Conservation (phyloP, 163 green algal genomes). For the Trebouxiophyceae sp. region DNA sequence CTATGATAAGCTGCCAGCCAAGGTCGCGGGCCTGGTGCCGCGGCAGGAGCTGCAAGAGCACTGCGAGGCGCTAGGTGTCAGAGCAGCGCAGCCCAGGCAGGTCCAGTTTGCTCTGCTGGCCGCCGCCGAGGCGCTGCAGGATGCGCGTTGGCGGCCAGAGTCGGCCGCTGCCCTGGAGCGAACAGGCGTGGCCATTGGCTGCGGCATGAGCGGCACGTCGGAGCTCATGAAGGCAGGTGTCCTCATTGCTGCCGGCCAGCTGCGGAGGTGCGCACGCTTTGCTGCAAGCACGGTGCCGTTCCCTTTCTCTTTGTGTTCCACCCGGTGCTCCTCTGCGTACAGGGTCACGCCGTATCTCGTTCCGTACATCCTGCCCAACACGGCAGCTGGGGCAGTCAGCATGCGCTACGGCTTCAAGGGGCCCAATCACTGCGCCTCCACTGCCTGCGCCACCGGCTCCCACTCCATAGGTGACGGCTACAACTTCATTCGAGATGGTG, state of each 20-base stretch:
- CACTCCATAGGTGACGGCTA: slow-evolving; percentile 87
- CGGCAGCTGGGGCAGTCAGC: slow-evolving; percentile 79
- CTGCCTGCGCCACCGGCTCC: slow-evolving; percentile 32
- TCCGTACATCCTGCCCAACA: slow-evolving; percentile 86
- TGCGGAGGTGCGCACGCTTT: background rate
- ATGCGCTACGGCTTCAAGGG: slow-evolving; percentile 69
- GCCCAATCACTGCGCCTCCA: slow-evolving; percentile 73
- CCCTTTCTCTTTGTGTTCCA: background rate
- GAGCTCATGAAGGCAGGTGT: slow-evolving; percentile 71
- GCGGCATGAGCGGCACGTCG: slow-evolving; percentile 77
- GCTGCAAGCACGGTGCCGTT: no score
- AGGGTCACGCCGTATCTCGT: slow-evolving; percentile 87
- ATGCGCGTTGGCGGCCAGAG: slow-evolving; percentile 44
- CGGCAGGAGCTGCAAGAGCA: background rate
- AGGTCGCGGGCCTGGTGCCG: background rate
- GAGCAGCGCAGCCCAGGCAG: no score
- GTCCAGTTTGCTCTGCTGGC: background rate
- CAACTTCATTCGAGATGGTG: slow-evolving; percentile 43
- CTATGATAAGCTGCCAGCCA: background rate
- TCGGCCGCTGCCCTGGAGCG: slow-evolving; percentile 11
- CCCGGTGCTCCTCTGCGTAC: background rate
- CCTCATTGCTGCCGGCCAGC: background rate
- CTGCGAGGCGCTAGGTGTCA: background rate
- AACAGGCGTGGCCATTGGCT: slow-evolving; percentile 80
- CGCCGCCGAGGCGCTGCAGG: slow-evolving; percentile 5